A percentile compares a stretch with the other conserved stretches of the same genome.
phyloP scores from a whole-genome alignment of 108 stramenopile genomes.

The Aurantiochytrium sp. region DNA sequence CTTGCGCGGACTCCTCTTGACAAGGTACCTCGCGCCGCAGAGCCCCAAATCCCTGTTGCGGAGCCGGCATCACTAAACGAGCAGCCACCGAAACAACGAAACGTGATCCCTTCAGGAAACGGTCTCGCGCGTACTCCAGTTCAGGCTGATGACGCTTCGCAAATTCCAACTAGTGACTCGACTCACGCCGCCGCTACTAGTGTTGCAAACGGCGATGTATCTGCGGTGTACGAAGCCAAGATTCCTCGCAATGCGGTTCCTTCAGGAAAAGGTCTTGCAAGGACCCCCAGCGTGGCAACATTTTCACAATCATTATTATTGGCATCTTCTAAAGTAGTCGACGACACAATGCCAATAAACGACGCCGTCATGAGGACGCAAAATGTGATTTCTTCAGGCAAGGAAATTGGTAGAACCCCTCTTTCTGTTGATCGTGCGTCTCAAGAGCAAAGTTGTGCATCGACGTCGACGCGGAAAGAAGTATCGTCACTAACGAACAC shows the following conservation, averaged over 20 bases:
- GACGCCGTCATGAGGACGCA: too few relatives aligned
- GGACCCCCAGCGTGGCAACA: not conserved
- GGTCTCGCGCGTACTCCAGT: not conserved
- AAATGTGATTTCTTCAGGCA: not conserved
- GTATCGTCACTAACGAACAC: too few relatives aligned
- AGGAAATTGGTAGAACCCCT: not conserved
- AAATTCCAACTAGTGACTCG: not conserved
- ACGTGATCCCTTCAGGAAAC: not conserved
- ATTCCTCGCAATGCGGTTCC: not conserved
- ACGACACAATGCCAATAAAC: too few relatives aligned
- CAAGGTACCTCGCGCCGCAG: not conserved
- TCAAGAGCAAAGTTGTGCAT: too few relatives aligned
- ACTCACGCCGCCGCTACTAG: not conserved
- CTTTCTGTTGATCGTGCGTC: too few relatives aligned
- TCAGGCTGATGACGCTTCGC: not conserved
- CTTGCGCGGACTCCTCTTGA: not conserved
- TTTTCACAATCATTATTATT: too few relatives aligned
- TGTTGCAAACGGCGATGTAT: not conserved
- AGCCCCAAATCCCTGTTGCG: not conserved
- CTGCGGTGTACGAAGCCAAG: not conserved
- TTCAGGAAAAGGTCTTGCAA: not conserved
- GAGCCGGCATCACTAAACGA: too few relatives aligned
- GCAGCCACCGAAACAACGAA: not conserved
- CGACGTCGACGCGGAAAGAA: too few relatives aligned
- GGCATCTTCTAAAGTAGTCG: too few relatives aligned